A percentile compares a stretch with the other conserved stretches of the same genome.
phyloP scores from a whole-genome alignment of 768 basidiomycete species.

The Myochromella boudieri region DNA sequence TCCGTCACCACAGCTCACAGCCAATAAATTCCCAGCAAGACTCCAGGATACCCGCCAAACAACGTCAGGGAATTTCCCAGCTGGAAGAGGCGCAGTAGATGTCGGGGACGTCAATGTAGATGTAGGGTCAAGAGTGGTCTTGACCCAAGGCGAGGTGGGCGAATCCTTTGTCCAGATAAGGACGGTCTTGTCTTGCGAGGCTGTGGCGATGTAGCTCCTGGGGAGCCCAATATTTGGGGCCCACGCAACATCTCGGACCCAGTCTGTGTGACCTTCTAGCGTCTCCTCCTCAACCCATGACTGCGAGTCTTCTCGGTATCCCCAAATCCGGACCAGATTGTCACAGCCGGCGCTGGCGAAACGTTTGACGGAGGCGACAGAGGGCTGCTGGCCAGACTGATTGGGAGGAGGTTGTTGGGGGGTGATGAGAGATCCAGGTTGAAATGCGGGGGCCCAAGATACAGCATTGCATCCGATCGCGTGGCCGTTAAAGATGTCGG shows the following conservation, averaged over 20 bases:
- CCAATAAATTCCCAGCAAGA: slow-evolving; percentile 91
- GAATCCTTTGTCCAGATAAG: slow-evolving; percentile 90
- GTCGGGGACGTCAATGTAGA: slow-evolving; percentile 45
- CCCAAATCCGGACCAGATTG: slow-evolving; percentile 94
- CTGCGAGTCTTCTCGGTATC: slow-evolving; percentile 81
- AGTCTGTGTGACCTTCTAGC: slow-evolving; percentile 92
- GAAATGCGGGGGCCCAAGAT: slow-evolving; percentile 93
- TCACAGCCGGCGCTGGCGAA: slow-evolving; percentile 97
- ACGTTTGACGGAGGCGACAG: slow-evolving; percentile 72
- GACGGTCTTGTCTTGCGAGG: slow-evolving; percentile 91
- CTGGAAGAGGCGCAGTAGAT: slow-evolving; percentile 41
- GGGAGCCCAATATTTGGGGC: slow-evolving; percentile 96
- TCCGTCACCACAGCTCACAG: slow-evolving; percentile 96
- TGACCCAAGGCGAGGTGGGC: slow-evolving; percentile 73
- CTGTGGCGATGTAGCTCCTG: slow-evolving; percentile 92
- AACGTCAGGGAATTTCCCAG: slow-evolving; percentile 92
- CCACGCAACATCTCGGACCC: slow-evolving; percentile 99
- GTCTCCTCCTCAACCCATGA: slow-evolving; percentile 90
- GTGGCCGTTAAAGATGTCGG: slow-evolving; percentile 93
- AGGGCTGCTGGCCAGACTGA: slow-evolving; percentile 36
- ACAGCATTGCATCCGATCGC: slow-evolving; percentile 97
- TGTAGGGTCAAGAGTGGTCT: slow-evolving; percentile 76
- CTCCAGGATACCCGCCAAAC: slow-evolving; percentile 99
- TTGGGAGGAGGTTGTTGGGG: slow-evolving; percentile 56
- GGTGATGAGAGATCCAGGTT: slow-evolving; percentile 81